phyloP scores from a whole-genome alignment of 2,329 filamentous ascomycete genomes.

The Phialemoniopsis sp. region DNA sequence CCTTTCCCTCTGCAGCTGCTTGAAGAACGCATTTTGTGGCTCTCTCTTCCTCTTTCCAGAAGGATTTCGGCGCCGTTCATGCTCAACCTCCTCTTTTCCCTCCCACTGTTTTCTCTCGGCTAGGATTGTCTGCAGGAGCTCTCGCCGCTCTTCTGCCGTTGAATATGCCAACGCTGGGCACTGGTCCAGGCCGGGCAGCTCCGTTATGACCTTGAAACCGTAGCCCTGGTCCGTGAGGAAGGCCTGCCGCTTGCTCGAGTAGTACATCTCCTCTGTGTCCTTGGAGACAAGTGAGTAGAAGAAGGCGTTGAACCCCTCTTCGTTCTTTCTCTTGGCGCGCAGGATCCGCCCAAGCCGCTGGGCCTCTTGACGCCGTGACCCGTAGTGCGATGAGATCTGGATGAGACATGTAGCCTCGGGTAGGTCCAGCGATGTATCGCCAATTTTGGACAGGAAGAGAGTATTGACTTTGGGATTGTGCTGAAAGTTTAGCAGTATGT shows the following conservation, averaged over 20 bases:
- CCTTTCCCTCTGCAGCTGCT: constrained; percentile 59
- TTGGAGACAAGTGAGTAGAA: constrained; percentile 98
- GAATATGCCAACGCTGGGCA: constrained; percentile 76
- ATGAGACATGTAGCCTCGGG: constrained; percentile 95
- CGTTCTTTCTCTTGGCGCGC: constrained; percentile 88
- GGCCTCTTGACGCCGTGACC: constrained; percentile 91
- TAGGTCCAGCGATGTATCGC: constrained; percentile 92
- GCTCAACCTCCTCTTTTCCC: constrained; percentile 72
- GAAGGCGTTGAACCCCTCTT: constrained; percentile 97
- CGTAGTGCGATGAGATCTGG: constrained; percentile 94
- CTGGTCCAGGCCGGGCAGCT: constrained; percentile 83
- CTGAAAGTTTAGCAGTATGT: constrained; percentile 89
- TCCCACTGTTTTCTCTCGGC: constrained; percentile 85
- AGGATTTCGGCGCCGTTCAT: constrained; percentile 57
- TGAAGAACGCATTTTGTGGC: constrained; percentile 59
- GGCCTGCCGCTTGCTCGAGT: constrained; percentile 91
- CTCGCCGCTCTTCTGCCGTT: constrained; percentile 73
- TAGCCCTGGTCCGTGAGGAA: constrained; percentile 97
- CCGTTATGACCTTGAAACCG: constrained; percentile 97
- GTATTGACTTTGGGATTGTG: constrained; percentile 87
- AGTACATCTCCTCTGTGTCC: constrained; percentile 96
- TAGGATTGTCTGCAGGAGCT: constrained; percentile 82
- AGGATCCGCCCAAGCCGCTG: constrained; percentile 90
- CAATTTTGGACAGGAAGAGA: constrained; percentile 93
- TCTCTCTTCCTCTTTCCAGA: constrained; percentile 47